Percentiles rank a stretch among this genome's conserved stretches.
Evolutionary conservation across 228 moss, liverwort and hornwort genomes (phyloP).

Genomic region (Sphagnum fallax): DNA sequence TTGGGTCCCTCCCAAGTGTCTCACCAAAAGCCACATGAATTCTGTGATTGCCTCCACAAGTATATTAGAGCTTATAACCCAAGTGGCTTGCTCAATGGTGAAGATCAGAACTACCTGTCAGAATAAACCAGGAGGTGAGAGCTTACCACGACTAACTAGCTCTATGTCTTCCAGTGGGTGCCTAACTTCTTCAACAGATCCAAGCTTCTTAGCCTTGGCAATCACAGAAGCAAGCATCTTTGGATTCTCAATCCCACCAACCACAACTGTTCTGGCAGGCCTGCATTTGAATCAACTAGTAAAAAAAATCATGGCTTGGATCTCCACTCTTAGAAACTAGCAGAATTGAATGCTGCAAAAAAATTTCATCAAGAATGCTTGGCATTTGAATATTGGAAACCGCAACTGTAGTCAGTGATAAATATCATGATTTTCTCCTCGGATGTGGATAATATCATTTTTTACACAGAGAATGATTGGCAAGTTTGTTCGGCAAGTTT

Average conservation of each 20-base stretch:
- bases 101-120: no score
- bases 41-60: no score
- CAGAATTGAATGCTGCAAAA: background rate
- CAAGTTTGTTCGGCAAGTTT: no score
- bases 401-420: no score
- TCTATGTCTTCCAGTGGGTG: conserved; percentile 57
- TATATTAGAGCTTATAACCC: no score
- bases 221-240: conserved; percentile 77
- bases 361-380: background rate
- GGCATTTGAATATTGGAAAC: background rate
- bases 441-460: no score
- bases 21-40: no score
- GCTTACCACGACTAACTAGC: conserved; percentile 63
- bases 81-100: no score
- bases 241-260: conserved; percentile 62
- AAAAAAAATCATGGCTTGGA: background rate
- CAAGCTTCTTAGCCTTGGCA: conserved; percentile 61
- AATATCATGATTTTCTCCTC: no score
- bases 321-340: background rate
- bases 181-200: conserved; percentile 66
- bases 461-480: no score
- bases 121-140: background rate
- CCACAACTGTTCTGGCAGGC: conserved; percentile 81
- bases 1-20: no score
- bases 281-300: conserved; percentile 21